Evolutionary conservation across 2,329 filamentous ascomycete genomes (phyloP), one percentile per base, ranked within the genome.

Genomic region (Calonectria honghensis): DNA sequence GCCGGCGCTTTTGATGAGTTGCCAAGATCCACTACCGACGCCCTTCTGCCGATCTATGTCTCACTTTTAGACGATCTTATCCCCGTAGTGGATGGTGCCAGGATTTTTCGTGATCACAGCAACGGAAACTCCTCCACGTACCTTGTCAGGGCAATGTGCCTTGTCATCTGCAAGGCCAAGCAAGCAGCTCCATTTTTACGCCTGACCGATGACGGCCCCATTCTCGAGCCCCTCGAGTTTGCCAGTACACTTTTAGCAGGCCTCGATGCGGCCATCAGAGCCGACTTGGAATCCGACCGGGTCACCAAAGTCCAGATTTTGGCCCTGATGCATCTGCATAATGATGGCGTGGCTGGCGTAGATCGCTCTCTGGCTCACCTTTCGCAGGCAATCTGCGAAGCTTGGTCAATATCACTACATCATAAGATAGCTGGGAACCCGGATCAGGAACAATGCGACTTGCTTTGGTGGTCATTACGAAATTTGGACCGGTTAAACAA

Each of bases 291-390:
- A 24, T 72, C 78, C 0, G 76, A 81, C 35, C 70, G 79, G 0
- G 65, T 81, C 1, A 73, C 68, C 31, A 79, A 79, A 63, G 73
- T 81, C 13, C 80, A 80, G 64, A 73, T 81, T 4, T 29, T 82
- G 5, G 78, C 80, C 1, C 37, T 82, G 16, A 78, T 82, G 78
- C 79, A 81, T 13, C 68, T 82, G 4, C 76, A 81, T 45, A 81
- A 81, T 51, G 78, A 82, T 41, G 79, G 79, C 0, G 51, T 68
- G 9, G 66, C 68, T 6, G 80, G 80, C 4, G 70, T 78, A 13
- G 79, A 82, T 32, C 75, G 78, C 9, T 78, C 80, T 2, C 79
- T 78, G 11, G 73, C 63, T 29, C 74, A 78, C 37, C 63, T 82
- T 0, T 76, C 78, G 2, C 80, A 80, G 31, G 80, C 80, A 11